Percentiles rank a stretch among this genome's conserved stretches.
Evolutionary conservation across 352 stramenopile genomes (phyloP).

Genomic region (Phytophthora lateralis): DNA sequence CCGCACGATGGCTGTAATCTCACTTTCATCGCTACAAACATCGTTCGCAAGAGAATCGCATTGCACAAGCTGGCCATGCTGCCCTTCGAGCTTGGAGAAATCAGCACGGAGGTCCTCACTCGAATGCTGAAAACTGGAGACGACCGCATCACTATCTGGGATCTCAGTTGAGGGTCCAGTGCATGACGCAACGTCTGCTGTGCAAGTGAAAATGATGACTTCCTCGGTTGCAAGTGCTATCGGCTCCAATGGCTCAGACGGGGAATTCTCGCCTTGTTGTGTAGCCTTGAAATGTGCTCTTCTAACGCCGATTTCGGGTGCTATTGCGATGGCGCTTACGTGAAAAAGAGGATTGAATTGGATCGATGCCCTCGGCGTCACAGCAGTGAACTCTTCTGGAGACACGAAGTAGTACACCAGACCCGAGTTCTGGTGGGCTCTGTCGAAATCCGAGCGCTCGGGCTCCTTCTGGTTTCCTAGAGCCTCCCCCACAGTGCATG

Average conservation of each 20-base stretch:
- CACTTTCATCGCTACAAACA: not conserved
- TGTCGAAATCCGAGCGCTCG: not conserved
- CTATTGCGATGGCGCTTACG: constrained; percentile 42
- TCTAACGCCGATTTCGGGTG: constrained; percentile 18
- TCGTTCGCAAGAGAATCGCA: constrained; percentile 10
- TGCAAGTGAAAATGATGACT: constrained; percentile 23
- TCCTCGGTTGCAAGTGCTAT: constrained; percentile 7
- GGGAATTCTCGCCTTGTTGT: not conserved
- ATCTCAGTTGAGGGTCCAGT: not conserved
- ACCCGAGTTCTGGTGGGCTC: constrained; percentile 6
- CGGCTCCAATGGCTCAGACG: not conserved
- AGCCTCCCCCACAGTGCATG: constrained; percentile 11
- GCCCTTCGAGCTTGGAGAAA: constrained; percentile 17
- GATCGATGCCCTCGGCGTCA: not conserved
- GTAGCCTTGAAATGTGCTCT: constrained; percentile 1
- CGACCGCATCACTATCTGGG: constrained; percentile 1
- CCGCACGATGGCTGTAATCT: constrained; percentile 3
- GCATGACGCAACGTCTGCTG: constrained; percentile 13
- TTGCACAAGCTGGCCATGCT: constrained; percentile 12
- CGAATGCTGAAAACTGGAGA: not conserved
- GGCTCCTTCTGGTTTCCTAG: constrained; percentile 8
- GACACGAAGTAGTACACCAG: constrained; percentile 45
- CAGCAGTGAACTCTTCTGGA: constrained; percentile 13
- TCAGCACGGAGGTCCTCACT: constrained; percentile 8
- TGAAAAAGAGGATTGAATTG: constrained; percentile 43